Percentiles rank a stretch among this genome's conserved stretches.
These are phyloP conservation scores for Dalbergia oliveri DNA, from an alignment of 306 rosid genomes.

Conservation along the genomic window DNA sequence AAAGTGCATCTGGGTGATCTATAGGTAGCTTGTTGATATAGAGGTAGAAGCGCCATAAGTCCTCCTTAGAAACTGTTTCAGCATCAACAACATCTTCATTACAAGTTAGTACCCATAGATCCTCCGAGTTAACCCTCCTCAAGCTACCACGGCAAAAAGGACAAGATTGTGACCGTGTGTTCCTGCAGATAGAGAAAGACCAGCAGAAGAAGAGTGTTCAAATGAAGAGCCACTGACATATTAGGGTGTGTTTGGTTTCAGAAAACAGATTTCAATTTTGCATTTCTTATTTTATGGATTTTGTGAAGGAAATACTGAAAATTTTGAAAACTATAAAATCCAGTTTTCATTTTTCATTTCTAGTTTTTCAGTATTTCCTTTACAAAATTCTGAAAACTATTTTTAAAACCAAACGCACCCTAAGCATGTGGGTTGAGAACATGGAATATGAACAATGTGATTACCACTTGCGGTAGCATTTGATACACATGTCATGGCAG, in stretches of 20 bases:
- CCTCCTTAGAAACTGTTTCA: constrained; percentile 86
- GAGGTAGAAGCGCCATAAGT: constrained; percentile 82
- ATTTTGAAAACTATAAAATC: too few species aligned
- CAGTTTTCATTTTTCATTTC: too few species aligned
- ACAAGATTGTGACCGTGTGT: constrained; percentile 82
- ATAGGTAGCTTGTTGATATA: constrained; percentile 89
- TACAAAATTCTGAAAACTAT: too few species aligned
- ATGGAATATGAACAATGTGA: not conserved
- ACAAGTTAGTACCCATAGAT: constrained; percentile 94
- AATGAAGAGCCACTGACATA: constrained; percentile 22
- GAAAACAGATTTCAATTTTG: too few species aligned
- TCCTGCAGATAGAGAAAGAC: constrained; percentile 61
- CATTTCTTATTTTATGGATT: too few species aligned
- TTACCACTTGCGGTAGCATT: constrained; percentile 97
- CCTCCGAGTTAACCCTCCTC: constrained; percentile 94
- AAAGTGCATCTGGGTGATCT: constrained; percentile 91
- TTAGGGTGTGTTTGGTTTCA: not conserved
- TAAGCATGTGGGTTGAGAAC: not conserved
- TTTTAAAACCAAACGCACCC: not conserved
- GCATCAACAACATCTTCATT: constrained; percentile 88
- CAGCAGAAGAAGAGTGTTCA: constrained; percentile 24
- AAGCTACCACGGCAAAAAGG: constrained; percentile 95
- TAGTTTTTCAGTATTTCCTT: too few species aligned
- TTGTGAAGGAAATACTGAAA: too few species aligned
- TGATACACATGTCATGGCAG: constrained; percentile 97